Evolutionary conservation across 768 basidiomycete genomes (phyloP).

Genomic region (Boletales sp.): DNA sequence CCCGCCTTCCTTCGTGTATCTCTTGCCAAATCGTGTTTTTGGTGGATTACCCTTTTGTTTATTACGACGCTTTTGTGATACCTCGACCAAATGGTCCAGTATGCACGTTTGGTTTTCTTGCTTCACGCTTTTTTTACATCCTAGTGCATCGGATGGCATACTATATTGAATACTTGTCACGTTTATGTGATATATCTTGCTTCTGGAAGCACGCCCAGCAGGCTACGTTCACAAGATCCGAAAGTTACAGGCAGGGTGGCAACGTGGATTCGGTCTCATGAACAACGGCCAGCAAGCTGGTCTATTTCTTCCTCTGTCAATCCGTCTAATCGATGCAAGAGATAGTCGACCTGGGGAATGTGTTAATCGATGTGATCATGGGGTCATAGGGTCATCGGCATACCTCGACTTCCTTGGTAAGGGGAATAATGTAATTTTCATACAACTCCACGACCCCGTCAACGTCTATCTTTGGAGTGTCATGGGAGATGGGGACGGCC

Average conservation of each 20-base stretch:
- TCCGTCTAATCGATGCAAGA: conserved; percentile 86
- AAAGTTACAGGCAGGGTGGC: conserved; percentile 2
- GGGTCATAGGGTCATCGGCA: conserved; percentile 17
- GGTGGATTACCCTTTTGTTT: conserved; percentile 2
- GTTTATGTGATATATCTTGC: conserved; percentile 20
- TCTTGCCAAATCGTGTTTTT: conserved; percentile 4
- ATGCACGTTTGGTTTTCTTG: conserved; percentile 23
- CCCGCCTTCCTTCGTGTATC: conserved; percentile 9
- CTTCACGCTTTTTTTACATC: conserved; percentile 3
- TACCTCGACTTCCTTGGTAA: conserved; percentile 99
- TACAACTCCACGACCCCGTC: conserved; percentile 93
- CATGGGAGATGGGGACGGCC: conserved; percentile 33
- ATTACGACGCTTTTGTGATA: conserved; percentile 16
- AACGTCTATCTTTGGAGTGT: conserved; percentile 75
- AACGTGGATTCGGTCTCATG: conserved; percentile 8
- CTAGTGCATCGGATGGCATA: conserved; percentile 18
- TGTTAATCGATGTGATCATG: conserved; percentile 1
- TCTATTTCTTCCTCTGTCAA: conserved; percentile 80
- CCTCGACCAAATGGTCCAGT: conserved; percentile 6
- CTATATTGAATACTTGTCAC: conserved; percentile 19
- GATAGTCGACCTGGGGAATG: conserved; percentile 78
- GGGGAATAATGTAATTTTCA: conserved; percentile 91
- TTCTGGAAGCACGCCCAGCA: conserved; percentile 6
- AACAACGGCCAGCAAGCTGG: conserved; percentile 36
- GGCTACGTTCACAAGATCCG: conserved; percentile 6